Evolutionary conservation across 2,329 filamentous ascomycete genomes (phyloP), one percentile per base, ranked within the genome.

Genomic region (Bipolaris gigantea): DNA sequence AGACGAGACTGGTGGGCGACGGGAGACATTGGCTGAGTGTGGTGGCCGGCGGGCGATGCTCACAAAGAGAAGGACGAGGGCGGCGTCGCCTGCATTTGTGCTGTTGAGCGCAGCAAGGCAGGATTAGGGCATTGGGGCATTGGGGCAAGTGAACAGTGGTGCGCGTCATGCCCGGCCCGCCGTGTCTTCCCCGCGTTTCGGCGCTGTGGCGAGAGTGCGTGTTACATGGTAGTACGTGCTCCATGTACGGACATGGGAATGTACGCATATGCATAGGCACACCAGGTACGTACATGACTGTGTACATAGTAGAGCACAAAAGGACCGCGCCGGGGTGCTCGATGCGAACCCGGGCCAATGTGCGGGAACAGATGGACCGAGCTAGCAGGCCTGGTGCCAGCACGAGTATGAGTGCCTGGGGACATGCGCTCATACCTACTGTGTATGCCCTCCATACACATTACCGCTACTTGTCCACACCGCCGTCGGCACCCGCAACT

Each of bases 301-400:
- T 21, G 21, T 21, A 21, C 21, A 21, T 5, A 21, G 25, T 27
- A 27, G 9, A 30, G 10, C 11, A 13, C 11, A 30, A 30, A 30
- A 13, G 10, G 25, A 50, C 25, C 23, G 45, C 23, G 34, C 32
- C 51, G 40, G 46, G 33, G 33, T 44, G 19, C 46, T 42, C 21
- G 41, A 43, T 50, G 33, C n/a, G 39, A 44, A 36, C 30, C 43
- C 21, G 54, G 57, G 62, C 56, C 60, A 59, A 60, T 21, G 52
- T 44, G 65, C 66, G 67, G 67, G 55, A 57, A 57, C 27, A 60
- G 65, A 67, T 69, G 57, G 62, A 59, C 70, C 68, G 69, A 73
- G 68, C 66, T 59, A 56, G 48, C 33, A 30, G 40, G 39, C 35
- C 49, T 57, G 51, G 49, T 55, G 48, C n/a, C n/a, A n/a, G n/a